phyloP scores from a whole-genome alignment of 208 protist genomes.

The Lotmaria passim region DNA sequence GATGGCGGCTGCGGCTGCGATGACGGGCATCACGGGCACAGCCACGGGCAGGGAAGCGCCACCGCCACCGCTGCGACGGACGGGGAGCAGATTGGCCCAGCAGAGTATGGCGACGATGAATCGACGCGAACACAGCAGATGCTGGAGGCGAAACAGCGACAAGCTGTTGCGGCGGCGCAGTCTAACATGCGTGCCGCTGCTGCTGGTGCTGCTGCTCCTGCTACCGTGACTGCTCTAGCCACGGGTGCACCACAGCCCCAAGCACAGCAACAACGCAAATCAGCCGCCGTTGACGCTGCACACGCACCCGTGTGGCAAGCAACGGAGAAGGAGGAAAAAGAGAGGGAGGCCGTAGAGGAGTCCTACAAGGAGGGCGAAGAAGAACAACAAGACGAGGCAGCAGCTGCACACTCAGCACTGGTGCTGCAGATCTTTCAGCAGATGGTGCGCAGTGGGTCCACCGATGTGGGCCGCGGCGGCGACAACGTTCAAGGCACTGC shows the following conservation, averaged over 20 bases:
- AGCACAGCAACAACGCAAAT: neutral
- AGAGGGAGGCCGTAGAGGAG: neutral
- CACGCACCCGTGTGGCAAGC: neutral
- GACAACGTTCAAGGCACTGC: neutral
- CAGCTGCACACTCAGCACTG: constrained; percentile 5
- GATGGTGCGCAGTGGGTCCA: constrained; percentile 42
- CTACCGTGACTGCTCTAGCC: neutral
- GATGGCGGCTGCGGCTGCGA: constrained; percentile 19
- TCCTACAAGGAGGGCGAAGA: neutral
- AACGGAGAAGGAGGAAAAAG: neutral
- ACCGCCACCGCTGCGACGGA: neutral
- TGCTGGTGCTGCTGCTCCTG: neutral
- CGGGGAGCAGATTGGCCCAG: neutral
- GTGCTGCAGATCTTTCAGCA: constrained; percentile 41
- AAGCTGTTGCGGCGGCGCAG: constrained; percentile 29
- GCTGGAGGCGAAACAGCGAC: constrained; percentile 34
- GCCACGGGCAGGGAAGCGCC: neutral
- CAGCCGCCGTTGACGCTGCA: too few relatives aligned
- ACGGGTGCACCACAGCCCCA: neutral
- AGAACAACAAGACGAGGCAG: neutral
- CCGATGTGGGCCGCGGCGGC: constrained; percentile 20
- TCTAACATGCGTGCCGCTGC: neutral
- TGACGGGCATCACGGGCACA: constrained; percentile 18
- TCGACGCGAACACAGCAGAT: constrained; percentile 4
- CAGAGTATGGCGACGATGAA: constrained; percentile 20